phyloP scores from a whole-genome alignment of 2,329 filamentous ascomycete genomes.

The Exserohilum turcica region DNA sequence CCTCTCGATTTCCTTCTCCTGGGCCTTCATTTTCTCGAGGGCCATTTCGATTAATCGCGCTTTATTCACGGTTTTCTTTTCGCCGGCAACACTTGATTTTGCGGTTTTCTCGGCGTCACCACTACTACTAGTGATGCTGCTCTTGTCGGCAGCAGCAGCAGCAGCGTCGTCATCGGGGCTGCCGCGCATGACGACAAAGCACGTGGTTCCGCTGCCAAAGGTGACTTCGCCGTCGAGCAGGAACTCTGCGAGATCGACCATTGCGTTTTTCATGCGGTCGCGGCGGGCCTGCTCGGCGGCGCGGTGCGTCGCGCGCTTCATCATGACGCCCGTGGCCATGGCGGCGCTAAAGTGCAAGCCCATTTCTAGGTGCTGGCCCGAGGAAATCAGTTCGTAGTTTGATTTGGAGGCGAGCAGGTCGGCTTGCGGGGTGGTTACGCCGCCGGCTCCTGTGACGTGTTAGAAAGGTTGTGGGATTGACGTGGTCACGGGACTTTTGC shows the following conservation, averaged over 20 bases:
- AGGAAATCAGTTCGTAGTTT: conserved; percentile 40
- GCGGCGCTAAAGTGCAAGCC: conserved; percentile 40
- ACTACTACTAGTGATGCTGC: neutral
- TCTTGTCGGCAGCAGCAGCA: too few relatives aligned
- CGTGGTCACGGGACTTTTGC: conserved; percentile 7
- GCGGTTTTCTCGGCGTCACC: neutral
- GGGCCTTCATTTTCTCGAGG: conserved; percentile 38
- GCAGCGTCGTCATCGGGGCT: conserved; percentile 16
- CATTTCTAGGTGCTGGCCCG: conserved; percentile 39
- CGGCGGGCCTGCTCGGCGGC: conserved; percentile 40
- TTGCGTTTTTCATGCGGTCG: conserved; percentile 41
- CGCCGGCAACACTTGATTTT: conserved; percentile 13
- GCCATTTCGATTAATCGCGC: conserved; percentile 40
- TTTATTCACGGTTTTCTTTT: conserved; percentile 41
- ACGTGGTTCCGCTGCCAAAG: conserved; percentile 38
- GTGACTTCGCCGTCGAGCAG: conserved; percentile 39
- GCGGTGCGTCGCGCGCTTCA: conserved; percentile 40
- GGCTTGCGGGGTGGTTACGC: conserved; percentile 34
- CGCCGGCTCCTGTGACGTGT: conserved; percentile 24
- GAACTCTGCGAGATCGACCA: conserved; percentile 39
- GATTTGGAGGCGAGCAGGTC: conserved; percentile 37
- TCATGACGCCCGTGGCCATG: conserved; percentile 42
- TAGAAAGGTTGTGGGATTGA: neutral
- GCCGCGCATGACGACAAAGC: conserved; percentile 37
- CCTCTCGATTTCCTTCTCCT: conserved; percentile 36